A percentile compares a stretch with the other conserved stretches of the same genome.
phyloP scores from a whole-genome alignment of 352 stramenopile genomes.

The Phytophthora colocasiae region DNA sequence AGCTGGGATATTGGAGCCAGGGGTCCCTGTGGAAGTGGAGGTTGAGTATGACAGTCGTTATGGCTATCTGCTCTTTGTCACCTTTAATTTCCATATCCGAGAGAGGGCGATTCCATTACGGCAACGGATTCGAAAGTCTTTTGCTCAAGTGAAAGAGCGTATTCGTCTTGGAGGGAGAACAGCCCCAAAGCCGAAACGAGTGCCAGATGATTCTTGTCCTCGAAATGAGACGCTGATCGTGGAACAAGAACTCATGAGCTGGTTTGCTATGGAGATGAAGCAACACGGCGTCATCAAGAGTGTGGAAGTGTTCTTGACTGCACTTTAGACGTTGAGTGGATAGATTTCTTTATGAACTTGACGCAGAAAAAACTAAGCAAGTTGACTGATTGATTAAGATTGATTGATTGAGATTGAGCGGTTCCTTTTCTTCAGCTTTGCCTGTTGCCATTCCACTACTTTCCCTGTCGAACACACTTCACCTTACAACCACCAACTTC shows the following conservation, averaged over 20 bases:
- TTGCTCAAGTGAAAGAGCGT: constrained; percentile 20
- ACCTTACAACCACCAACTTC: neutral
- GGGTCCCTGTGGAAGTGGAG: constrained; percentile 77
- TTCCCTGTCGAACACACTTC: constrained; percentile 5
- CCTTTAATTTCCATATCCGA: constrained; percentile 51
- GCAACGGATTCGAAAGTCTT: constrained; percentile 5
- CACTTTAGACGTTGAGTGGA: neutral
- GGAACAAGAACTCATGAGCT: constrained; percentile 58
- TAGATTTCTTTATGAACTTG: no score
- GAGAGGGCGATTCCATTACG: constrained; percentile 23
- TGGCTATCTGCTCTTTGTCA: constrained; percentile 61
- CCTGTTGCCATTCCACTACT: constrained; percentile 6
- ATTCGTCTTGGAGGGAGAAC: constrained; percentile 21
- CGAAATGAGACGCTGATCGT: constrained; percentile 39
- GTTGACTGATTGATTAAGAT: neutral
- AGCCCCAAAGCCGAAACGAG: constrained; percentile 10
- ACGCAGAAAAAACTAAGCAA: neutral
- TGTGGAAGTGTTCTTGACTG: constrained; percentile 23
- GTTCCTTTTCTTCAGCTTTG: neutral
- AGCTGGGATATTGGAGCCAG: constrained; percentile 29
- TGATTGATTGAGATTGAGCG: neutral
- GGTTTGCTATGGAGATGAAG: constrained; percentile 65
- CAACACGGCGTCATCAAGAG: constrained; percentile 58
- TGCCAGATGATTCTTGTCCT: constrained; percentile 3
- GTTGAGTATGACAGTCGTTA: constrained; percentile 69